A percentile compares a stretch with the other conserved stretches of the same genome.
Conservation (phyloP, 352 stramenopile species). For the Phytopythium delawarense region DNA sequence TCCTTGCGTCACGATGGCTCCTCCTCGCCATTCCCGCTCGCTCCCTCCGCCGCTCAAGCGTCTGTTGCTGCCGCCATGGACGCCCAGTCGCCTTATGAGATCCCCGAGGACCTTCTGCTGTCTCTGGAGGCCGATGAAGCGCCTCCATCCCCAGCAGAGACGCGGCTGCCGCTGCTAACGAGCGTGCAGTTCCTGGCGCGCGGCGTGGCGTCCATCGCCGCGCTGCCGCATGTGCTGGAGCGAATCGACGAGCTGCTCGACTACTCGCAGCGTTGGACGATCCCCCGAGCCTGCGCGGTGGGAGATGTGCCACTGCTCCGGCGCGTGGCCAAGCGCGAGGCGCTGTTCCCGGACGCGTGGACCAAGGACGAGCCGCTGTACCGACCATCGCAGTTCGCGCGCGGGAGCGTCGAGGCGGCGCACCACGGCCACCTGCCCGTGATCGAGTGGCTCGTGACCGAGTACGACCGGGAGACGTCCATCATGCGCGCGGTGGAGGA, state of each 20-base stretch:
- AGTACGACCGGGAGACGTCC: slow-evolving; percentile 3
- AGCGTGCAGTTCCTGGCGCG: slow-evolving; percentile 19
- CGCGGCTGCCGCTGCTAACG: slow-evolving; percentile 8
- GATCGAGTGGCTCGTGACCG: slow-evolving; percentile 11
- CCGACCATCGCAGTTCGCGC: slow-evolving; percentile 7
- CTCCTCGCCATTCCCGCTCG: too few species aligned
- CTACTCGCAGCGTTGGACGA: slow-evolving; percentile 4
- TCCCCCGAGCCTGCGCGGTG: slow-evolving; percentile 3
- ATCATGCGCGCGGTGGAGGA: slow-evolving; percentile 6
- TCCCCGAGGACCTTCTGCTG: background rate
- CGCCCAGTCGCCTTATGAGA: background rate
- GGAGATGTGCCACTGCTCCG: slow-evolving; percentile 14
- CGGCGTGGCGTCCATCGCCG: slow-evolving; percentile 16
- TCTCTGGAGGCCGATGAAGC: background rate
- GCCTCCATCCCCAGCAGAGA: background rate
- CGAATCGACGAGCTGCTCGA: slow-evolving; percentile 6
- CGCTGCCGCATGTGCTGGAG: slow-evolving; percentile 6
- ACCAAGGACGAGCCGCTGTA: slow-evolving; percentile 10
- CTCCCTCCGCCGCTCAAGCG: background rate
- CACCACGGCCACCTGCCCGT: slow-evolving; percentile 7
- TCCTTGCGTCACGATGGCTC: too few species aligned
- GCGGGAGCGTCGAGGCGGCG: background rate
- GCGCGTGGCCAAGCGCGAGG: slow-evolving; percentile 14
- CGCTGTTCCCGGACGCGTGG: slow-evolving; percentile 3
- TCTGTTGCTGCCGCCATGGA: background rate